Conservation (phyloP, 108 stramenopile genomes). For the Stephanodiscus minutulus region DNA sequence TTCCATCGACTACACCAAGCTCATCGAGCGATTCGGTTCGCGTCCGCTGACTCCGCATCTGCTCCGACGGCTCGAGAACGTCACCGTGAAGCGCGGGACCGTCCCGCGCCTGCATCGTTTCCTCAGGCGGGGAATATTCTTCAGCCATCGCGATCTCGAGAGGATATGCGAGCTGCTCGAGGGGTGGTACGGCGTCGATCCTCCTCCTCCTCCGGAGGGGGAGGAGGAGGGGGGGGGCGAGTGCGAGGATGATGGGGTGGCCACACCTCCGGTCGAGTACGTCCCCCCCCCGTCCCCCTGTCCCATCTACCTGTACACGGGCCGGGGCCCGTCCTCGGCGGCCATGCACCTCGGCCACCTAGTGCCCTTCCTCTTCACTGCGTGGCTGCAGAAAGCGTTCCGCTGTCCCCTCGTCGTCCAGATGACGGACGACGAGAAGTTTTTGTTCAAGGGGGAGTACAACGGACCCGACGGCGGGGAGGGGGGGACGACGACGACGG, state of each 20-base stretch:
- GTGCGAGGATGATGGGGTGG: too few species aligned
- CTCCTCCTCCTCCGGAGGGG: conserved; percentile 18
- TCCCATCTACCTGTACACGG: conserved; percentile 98
- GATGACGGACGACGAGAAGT: conserved; percentile 99
- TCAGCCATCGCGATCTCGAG: conserved; percentile 96
- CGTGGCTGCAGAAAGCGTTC: conserved; percentile 96
- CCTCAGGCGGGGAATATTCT: conserved; percentile 96
- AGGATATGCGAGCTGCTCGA: conserved; percentile 81
- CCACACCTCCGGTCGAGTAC: conserved; percentile 1
- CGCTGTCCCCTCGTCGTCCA: conserved; percentile 97
- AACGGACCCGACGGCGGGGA: conserved; percentile 47
- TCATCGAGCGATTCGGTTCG: conserved; percentile 95
- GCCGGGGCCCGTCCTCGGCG: conserved; percentile 94
- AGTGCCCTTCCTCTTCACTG: conserved; percentile 97
- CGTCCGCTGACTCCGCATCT: conserved; percentile 69
- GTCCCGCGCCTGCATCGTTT: conserved; percentile 91
- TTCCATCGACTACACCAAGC: conserved; percentile 95
- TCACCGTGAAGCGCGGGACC: conserved; percentile 82
- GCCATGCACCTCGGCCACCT: conserved; percentile 98
- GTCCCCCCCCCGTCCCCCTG: conserved; percentile 41
- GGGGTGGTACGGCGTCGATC: conserved; percentile 37
- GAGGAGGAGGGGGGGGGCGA: not conserved
- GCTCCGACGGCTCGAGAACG: conserved; percentile 66
- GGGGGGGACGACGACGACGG: conserved; percentile 23
- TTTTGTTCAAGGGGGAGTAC: conserved; percentile 96